Base-by-base conservation (phyloP, 1,139 yeast species). In the Lodderomyces parapsilosis region DNA sequence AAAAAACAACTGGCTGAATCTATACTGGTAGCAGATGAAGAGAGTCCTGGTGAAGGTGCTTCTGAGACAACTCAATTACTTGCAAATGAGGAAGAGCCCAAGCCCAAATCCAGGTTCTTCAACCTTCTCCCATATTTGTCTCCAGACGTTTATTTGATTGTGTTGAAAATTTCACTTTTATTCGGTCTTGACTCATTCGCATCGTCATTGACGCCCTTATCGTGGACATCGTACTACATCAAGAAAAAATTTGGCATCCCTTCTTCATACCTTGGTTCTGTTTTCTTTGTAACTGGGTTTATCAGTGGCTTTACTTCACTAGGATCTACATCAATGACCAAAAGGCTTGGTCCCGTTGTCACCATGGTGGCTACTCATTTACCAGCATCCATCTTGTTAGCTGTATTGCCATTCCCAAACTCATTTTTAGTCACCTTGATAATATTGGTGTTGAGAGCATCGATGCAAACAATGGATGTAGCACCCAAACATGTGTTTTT, bases 291-390 rank as follows among this genome's bases (percentile, higher is more conserved):
- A 11, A 68, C 71, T 8, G 72, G 74, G 20, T 49, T 71, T 17
- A 55, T 72, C 6, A 63, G 75, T 40, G 73, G 75, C 0, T 48
- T 68, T 32, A 65, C 72, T 48, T 68, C 80, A 0, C 56, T 76
- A 17, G 53, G 67, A 6, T 70, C 77, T 27, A 67, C 78, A 0
- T 59, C 71, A 4, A 56, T 73, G 20, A 70, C 76, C 40, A 73
- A 73, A 43, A 56, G 72, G 40, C 50, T 65, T 38, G 79, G 78
- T 0, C 71, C 78, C 0, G 66, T 74, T 6, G 60, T 63, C 8
- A 69, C 78, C 1, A 73, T 74, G 78, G 63, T 73, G 4, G 62
- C 54, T 2, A 67, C 76, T 0, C 79, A 74, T 51, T 56, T 72
- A 33, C 74, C 75, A 2, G 68, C 77, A 2, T 71, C 77, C 1